Conservation (phyloP, 73 alveolate genomes). For the Paramecium bursaria region DNA sequence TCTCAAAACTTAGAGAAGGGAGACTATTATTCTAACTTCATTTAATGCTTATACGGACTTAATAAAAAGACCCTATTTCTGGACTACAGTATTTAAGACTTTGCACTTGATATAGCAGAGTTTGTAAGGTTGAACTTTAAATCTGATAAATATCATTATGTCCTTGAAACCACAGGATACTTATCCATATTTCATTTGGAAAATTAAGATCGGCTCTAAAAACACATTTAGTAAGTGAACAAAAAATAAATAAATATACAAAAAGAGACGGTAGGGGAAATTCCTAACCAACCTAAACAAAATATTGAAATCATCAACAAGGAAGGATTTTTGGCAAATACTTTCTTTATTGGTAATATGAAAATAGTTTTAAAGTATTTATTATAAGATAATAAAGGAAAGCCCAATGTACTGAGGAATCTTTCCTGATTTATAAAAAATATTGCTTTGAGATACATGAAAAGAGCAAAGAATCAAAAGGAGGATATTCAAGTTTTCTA, state of each 20-base stretch:
- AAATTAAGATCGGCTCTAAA: neutral
- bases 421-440: conserved; percentile 69
- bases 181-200: neutral
- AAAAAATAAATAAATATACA: neutral
- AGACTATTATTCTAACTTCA: conserved; percentile 12
- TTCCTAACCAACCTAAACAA: too few relatives aligned
- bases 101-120: neutral
- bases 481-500: conserved; percentile 63
- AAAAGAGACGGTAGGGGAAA: neutral
- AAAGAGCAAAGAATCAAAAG: conserved; percentile 63
- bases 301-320: neutral
- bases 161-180: conserved; percentile 10
- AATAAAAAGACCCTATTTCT: conserved; percentile 21
- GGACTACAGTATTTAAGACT: neutral
- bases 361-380: neutral
- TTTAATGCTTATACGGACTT: neutral
- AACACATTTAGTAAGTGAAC: neutral
- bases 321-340: neutral
- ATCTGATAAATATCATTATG: neutral
- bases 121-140: neutral
- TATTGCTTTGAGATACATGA: conserved; percentile 76
- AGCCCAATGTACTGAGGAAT: conserved; percentile 74
- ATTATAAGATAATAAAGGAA: too few relatives aligned
- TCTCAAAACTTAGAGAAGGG: neutral
- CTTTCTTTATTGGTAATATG: conserved; percentile 28